phyloP scores from a whole-genome alignment of 305 asterid species.

The Fraxinus sp. region DNA sequence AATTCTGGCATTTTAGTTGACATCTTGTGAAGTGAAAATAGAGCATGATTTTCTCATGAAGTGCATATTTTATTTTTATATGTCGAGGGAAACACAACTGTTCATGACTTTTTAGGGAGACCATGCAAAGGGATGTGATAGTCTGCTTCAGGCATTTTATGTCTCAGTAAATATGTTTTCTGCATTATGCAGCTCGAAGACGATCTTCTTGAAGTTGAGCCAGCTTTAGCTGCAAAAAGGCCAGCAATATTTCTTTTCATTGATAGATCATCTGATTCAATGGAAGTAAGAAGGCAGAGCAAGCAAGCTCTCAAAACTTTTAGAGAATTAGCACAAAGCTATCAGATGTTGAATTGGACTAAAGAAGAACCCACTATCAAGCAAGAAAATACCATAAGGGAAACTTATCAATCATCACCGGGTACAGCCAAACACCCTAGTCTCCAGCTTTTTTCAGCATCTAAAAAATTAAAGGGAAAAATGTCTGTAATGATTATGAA shows the following conservation, averaged over 20 bases:
- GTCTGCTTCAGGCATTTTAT: background rate
- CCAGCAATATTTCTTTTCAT: constrained; percentile 80
- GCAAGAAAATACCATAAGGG: constrained; percentile 33
- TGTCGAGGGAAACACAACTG: background rate
- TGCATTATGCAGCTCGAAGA: constrained; percentile 62
- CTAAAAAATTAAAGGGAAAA: constrained; percentile 59
- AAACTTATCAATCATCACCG: constrained; percentile 35
- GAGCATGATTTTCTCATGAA: background rate
- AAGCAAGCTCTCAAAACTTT: constrained; percentile 67
- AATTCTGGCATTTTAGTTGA: constrained; percentile 1
- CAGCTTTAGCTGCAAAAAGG: constrained; percentile 59
- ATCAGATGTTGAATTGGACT: constrained; percentile 40
- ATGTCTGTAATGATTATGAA: constrained; percentile 60
- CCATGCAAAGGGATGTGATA: background rate
- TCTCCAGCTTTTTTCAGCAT: constrained; percentile 44
- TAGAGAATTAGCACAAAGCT: constrained; percentile 63
- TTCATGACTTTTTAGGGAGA: background rate
- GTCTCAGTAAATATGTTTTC: constrained; percentile 22
- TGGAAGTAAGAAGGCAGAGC: constrained; percentile 59
- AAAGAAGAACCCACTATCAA: constrained; percentile 36
- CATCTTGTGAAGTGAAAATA: constrained; percentile 10
- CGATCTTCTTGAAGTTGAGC: constrained; percentile 52
- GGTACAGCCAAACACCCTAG: constrained; percentile 47
- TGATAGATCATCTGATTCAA: constrained; percentile 74
- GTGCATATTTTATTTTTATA: background rate